Evolutionary conservation across 2,329 filamentous ascomycete species (phyloP), one percentile per base, ranked within the genome.

Genomic region (Periconia macrospinosa): DNA sequence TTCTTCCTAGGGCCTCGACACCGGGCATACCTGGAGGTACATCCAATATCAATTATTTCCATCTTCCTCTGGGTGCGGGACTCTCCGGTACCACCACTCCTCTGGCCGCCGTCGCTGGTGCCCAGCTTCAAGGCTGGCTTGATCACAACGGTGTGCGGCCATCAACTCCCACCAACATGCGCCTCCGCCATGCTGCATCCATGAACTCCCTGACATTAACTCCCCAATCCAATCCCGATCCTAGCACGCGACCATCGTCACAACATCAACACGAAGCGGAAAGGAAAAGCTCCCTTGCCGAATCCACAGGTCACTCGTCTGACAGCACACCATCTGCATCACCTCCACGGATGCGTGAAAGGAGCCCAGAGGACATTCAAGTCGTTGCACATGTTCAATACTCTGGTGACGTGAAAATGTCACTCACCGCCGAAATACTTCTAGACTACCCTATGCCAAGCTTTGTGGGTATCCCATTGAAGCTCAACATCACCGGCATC

Each of bases 381-480:
- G 89, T 96, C 46, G 89, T 97, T 6, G 93, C 95, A 67, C 88
- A 92, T 60, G 92, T 96, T 55, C 87, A 86, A 52, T 99, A 99
- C 74, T 85, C 88, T 2, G 94, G 94, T 30, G 89, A 97, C 68
- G 83, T 99, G 54, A 87, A 87, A 61, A 83, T 99, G 53, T 91
- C 92, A 56, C 81, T 99, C 47, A 97, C 94, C 20, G 92, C 94
- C 0, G 92, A 97, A 75, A 96, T 99, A 41, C 80, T 97, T 30
- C 86, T 99, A 33, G 94, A 99, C 75, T 99, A 99, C 72, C 94
- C 94, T 1, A 97, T 97, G 91, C 92, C 92, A 41, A 96, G 91
- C 77, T 99, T 99, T 68, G 93, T 97, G 2, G 92, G 92, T 13
- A 93, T 99, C 56, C 94, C 94, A 1, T 83, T 99, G 45, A 93